These are phyloP conservation scores for Solanum hybrid DNA, from an alignment of 305 asterid species.

Conservation along the genomic window DNA sequence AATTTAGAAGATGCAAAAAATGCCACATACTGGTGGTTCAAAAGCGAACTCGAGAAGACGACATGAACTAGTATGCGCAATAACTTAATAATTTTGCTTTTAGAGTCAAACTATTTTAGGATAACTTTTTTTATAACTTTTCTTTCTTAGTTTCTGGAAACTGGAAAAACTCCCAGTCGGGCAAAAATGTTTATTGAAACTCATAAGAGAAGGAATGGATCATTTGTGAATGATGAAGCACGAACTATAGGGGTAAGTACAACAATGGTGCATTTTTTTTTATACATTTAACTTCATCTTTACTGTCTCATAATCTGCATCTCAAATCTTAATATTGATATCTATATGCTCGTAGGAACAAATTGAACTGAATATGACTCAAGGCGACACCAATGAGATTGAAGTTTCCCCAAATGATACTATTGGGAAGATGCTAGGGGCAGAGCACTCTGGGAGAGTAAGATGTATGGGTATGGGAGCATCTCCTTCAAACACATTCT, in stretches of 20 bases:
- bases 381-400: no score
- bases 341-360: no score
- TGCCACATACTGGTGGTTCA: background rate
- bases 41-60: background rate
- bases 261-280: background rate
- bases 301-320: no score
- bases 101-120: background rate
- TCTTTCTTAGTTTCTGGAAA: background rate
- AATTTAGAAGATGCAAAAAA: background rate
- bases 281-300: no score
- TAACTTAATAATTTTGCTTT: background rate
- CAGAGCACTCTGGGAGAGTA: no score
- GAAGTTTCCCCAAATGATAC: no score
- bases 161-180: background rate
- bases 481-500: no score
- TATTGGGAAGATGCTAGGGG: no score
- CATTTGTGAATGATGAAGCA: background rate
- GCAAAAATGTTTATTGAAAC: background rate
- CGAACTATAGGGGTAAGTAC: background rate
- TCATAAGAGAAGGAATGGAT: background rate
- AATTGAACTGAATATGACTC: no score
- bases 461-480: no score
- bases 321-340: no score
- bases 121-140: no score
- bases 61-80: background rate